Base-by-base conservation (phyloP, 108 stramenopile genomes). In the Nitzschia sp. region DNA sequence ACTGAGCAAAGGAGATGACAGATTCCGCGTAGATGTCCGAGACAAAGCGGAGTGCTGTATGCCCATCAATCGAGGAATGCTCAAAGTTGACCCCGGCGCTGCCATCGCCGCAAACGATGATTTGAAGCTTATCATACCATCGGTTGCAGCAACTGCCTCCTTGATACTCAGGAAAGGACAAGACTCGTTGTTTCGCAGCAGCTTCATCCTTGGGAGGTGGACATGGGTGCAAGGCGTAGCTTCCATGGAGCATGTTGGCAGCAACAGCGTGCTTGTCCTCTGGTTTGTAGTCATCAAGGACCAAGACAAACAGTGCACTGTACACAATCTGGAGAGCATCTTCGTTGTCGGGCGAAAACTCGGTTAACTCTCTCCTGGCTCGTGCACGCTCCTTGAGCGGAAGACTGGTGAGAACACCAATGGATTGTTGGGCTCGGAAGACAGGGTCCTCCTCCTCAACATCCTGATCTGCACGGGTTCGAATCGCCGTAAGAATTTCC, bases 51-150 rank as follows among this genome's bases (percentile, higher is more conserved):
- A 94, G 50, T 0, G 90, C 90, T 0, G 90, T 94, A 73, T 94
- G 93, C 0, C 93, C 93, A 70, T 94, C 93, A 55, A 94, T 88
- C 10, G 90, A 87, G 54, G 86, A 85, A 57, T 94, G 92, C 79
- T 90, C 89, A 82, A 93, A 93, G 72, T 93, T 93, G 69, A 92
- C 80, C 43, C 83, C 82, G 29, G 76, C 67, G 29, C 63, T 80
- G 15, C 83, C 81, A 42, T 84, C 83, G 5, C 61, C 74, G 42
- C 78, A 74, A 10, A 84, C 81, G 50, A 81, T 84, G 8, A 91
- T 65, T 78, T 94, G 93, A 7, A 94, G 65, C 72, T 94, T 94
- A 73, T 94, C 93, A 65, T 94, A 94, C 90, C 90, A 94, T n/a
- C 93, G 85, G 64, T 94, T 94, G 75, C 82, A 83, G 53, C 86